phyloP scores from a whole-genome alignment of 148 eudicot species.

The Chenopodium album region DNA sequence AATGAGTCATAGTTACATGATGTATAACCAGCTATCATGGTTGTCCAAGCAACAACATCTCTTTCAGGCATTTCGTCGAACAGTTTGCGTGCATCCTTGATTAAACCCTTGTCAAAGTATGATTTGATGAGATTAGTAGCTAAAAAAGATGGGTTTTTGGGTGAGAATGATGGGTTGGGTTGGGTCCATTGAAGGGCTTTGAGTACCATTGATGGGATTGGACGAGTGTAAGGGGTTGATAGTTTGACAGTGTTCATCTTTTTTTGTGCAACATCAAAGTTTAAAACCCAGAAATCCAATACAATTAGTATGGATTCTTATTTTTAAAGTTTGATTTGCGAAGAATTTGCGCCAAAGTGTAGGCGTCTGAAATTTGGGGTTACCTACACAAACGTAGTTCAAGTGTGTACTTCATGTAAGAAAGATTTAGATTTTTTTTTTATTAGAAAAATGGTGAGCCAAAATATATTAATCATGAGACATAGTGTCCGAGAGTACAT shows the following conservation, averaged over 20 bases:
- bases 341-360: too few species aligned
- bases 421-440: too few species aligned
- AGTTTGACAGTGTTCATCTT: constrained; percentile 40
- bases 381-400: neutral
- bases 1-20: constrained; percentile 40
- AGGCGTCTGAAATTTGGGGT: neutral
- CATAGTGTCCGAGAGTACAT: too few species aligned
- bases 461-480: too few species aligned
- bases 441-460: too few species aligned
- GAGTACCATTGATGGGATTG: constrained; percentile 45
- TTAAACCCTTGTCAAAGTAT: constrained; percentile 51
- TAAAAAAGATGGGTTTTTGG: constrained; percentile 47
- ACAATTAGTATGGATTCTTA: neutral
- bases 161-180: constrained; percentile 39
- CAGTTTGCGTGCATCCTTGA: constrained; percentile 62
- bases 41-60: constrained; percentile 89
- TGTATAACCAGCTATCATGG: constrained; percentile 79
- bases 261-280: constrained; percentile 21
- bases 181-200: constrained; percentile 45
- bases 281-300: neutral
- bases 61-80: constrained; percentile 91
- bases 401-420: too few species aligned
- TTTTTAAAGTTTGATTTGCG: neutral
- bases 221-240: constrained; percentile 32
- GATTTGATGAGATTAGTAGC: constrained; percentile 80